A percentile compares a stretch with the other conserved stretches of the same genome.
Evolutionary conservation across 495 filamentous ascomycete species (phyloP).

Genomic region (Geopyxis carbonaria): DNA sequence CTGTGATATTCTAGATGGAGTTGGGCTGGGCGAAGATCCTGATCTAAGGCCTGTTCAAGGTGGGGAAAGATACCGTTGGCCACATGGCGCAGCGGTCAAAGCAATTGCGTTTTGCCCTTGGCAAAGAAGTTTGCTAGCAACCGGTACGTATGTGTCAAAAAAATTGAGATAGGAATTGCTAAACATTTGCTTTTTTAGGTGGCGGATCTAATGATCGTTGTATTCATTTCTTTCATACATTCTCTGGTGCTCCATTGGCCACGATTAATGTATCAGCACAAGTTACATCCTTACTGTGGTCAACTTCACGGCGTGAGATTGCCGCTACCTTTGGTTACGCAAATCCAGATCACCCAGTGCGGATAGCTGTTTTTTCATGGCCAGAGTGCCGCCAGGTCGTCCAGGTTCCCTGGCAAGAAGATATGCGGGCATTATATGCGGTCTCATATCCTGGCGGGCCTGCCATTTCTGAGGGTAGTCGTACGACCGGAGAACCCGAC

Average conservation of each 20-base stretch:
- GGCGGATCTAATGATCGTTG: conserved; percentile 86
- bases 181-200: conserved; percentile 31
- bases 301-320: conserved; percentile 67
- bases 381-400: conserved; percentile 79
- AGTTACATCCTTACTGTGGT: conserved; percentile 87
- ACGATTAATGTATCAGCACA: conserved; percentile 88
- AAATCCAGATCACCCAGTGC: conserved; percentile 78
- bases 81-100: conserved; percentile 79
- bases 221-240: conserved; percentile 89
- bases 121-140: conserved; percentile 74
- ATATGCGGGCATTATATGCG: conserved; percentile 62
- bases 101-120: conserved; percentile 96
- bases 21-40: not conserved
- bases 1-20: conserved; percentile 24
- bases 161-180: not conserved
- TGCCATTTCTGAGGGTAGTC: not conserved
- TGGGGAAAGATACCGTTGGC: conserved; percentile 53
- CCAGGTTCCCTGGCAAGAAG: conserved; percentile 71
- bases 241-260: conserved; percentile 67
- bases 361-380: conserved; percentile 92
- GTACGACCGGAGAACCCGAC: not conserved
- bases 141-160: conserved; percentile 24
- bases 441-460: conserved; percentile 50
- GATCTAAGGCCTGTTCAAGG: conserved; percentile 23
- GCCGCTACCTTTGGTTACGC: conserved; percentile 88